These are phyloP conservation scores for Lavandula angustifolia DNA, from an alignment of 257 asterid genomes.

Conservation along the genomic window DNA sequence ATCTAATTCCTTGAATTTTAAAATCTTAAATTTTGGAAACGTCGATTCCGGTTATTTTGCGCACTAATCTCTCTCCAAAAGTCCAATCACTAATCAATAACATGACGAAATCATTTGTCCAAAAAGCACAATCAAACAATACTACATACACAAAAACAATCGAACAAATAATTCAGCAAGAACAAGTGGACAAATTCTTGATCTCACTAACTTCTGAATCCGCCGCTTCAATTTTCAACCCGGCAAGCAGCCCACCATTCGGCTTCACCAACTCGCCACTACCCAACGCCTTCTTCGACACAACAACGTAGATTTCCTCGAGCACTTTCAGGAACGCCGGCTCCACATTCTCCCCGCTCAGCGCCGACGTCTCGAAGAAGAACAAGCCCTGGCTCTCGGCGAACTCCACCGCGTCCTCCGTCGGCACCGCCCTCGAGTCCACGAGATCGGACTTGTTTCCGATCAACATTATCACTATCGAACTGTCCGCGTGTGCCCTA, in stretches of 20 bases:
- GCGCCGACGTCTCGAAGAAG: conserved; percentile 67
- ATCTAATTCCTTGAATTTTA: too few relatives aligned
- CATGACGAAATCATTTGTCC: too few relatives aligned
- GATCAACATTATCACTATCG: conserved; percentile 55
- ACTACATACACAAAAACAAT: background rate
- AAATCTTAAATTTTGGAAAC: too few relatives aligned
- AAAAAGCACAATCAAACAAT: background rate
- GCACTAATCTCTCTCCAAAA: too few relatives aligned
- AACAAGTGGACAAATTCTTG: conserved; percentile 66
- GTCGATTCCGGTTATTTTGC: too few relatives aligned
- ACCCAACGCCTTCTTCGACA: conserved; percentile 54
- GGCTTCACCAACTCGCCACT: conserved; percentile 38
- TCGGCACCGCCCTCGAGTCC: conserved; percentile 52
- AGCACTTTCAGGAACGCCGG: conserved; percentile 55
- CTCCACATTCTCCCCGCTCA: conserved; percentile 63
- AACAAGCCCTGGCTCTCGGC: conserved; percentile 52
- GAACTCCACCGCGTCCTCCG: conserved; percentile 62
- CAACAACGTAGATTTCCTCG: conserved; percentile 48
- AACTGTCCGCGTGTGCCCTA: conserved; percentile 56
- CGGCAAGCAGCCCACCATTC: conserved; percentile 41
- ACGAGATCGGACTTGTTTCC: conserved; percentile 68
- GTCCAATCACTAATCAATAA: too few relatives aligned
- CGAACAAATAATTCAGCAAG: conserved; percentile 46
- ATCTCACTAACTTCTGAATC: conserved; percentile 76
- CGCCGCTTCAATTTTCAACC: conserved; percentile 52